Conservation (phyloP, 73 alveolate genomes). For the Paramecium pentaurelia region DNA sequence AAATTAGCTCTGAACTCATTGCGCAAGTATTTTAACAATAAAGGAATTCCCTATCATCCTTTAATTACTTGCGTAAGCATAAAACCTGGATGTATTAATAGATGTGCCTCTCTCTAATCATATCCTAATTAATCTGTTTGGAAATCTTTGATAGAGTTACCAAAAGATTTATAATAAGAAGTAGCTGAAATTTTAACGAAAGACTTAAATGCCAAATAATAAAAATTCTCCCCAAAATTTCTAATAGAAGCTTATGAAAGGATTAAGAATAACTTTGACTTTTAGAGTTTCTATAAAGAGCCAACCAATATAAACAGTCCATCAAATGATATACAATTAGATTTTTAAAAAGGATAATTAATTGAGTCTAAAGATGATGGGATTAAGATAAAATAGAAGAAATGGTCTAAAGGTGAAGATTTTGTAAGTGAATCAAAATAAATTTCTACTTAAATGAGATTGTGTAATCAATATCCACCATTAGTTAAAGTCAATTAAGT, state of each 20-base stretch:
- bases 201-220: neutral
- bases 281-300: neutral
- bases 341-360: neutral
- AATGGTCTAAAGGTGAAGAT: neutral
- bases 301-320: neutral
- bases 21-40: neutral
- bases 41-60: neutral
- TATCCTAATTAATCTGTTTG: neutral
- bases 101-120: neutral
- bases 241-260: neutral
- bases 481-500: neutral
- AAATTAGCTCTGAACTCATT: neutral
- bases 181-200: neutral
- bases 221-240: neutral
- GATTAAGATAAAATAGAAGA: neutral
- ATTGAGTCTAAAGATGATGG: neutral
- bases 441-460: neutral
- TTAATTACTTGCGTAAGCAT: neutral
- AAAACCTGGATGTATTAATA: neutral
- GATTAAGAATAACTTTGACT: neutral
- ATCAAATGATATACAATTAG: neutral
- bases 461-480: neutral
- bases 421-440: neutral
- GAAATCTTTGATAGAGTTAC: neutral
- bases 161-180: neutral